Conservation (phyloP, 208 protist species). For the Acanthamoeba triangularis region DNA sequence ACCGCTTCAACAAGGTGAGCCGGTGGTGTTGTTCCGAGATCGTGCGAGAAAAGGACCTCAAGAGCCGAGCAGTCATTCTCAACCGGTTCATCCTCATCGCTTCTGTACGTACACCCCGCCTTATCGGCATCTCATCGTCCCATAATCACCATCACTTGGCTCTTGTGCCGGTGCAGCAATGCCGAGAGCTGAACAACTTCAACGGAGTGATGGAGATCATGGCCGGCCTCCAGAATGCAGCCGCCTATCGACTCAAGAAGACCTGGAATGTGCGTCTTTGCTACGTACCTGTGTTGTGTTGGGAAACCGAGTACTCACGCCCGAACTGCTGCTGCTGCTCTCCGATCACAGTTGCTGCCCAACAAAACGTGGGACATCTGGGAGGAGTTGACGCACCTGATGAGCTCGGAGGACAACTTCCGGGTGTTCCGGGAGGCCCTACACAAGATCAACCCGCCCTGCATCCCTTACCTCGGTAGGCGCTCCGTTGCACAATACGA, state of each 20-base stretch:
- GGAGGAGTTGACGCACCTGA: constrained; percentile 78
- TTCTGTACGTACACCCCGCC: neutral
- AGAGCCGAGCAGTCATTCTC: constrained; percentile 78
- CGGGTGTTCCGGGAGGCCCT: constrained; percentile 76
- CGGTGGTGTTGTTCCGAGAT: constrained; percentile 83
- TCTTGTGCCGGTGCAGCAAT: constrained; percentile 63
- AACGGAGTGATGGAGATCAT: constrained; percentile 88
- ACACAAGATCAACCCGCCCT: constrained; percentile 72
- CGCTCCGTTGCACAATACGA: neutral
- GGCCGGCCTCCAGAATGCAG: constrained; percentile 82
- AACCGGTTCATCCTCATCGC: constrained; percentile 84
- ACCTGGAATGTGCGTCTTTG: constrained; percentile 81
- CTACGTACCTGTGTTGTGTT: neutral
- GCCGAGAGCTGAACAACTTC: constrained; percentile 87
- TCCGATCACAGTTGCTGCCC: neutral
- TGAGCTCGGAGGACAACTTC: constrained; percentile 84
- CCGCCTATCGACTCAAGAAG: constrained; percentile 85
- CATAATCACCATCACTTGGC: neutral
- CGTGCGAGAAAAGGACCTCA: constrained; percentile 73
- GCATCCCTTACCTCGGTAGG: constrained; percentile 80
- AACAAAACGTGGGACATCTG: constrained; percentile 68
- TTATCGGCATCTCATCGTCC: too few species aligned
- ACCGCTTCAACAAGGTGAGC: constrained; percentile 82
- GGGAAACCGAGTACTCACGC: neutral
- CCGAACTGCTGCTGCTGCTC: neutral